Evolutionary conservation across 2,329 filamentous ascomycete species (phyloP).

Genomic region (Xylariaceae sp.): DNA sequence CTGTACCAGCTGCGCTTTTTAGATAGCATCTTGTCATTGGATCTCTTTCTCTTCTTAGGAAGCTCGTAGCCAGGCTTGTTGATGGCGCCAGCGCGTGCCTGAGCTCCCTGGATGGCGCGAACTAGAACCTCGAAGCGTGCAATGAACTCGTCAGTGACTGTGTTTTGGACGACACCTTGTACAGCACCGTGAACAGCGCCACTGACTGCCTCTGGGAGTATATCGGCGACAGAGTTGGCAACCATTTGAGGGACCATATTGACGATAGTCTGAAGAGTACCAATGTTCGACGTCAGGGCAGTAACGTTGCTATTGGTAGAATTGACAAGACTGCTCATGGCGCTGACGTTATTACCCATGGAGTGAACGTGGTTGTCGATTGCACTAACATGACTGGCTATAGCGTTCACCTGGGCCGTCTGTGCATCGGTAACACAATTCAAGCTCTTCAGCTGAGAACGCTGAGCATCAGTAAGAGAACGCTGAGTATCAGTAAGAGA

Average conservation of each 20-base stretch:
- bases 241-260: constrained; percentile 38
- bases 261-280: constrained; percentile 34
- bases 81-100: background rate
- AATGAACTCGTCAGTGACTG: constrained; percentile 28
- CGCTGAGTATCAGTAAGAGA: too few species aligned
- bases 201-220: constrained; percentile 20
- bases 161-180: constrained; percentile 1
- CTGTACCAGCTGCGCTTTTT: constrained; percentile 1
- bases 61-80: background rate
- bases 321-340: constrained; percentile 34
- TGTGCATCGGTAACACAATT: constrained; percentile 13
- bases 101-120: background rate
- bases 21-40: background rate
- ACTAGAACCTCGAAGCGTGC: constrained; percentile 19
- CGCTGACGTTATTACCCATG: constrained; percentile 35
- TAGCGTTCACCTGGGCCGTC: constrained; percentile 31
- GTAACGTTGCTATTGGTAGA: constrained; percentile 36
- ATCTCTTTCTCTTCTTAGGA: background rate
- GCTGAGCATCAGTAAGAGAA: background rate
- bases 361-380: constrained; percentile 37
- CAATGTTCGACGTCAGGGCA: constrained; percentile 23
- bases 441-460: constrained; percentile 6
- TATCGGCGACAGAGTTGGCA: constrained; percentile 20
- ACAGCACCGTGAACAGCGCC: constrained; percentile 12
- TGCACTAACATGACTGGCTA: constrained; percentile 35